Evolutionary conservation across 306 rosid genomes (phyloP).

Genomic region (Trifolium subterraneum): DNA sequence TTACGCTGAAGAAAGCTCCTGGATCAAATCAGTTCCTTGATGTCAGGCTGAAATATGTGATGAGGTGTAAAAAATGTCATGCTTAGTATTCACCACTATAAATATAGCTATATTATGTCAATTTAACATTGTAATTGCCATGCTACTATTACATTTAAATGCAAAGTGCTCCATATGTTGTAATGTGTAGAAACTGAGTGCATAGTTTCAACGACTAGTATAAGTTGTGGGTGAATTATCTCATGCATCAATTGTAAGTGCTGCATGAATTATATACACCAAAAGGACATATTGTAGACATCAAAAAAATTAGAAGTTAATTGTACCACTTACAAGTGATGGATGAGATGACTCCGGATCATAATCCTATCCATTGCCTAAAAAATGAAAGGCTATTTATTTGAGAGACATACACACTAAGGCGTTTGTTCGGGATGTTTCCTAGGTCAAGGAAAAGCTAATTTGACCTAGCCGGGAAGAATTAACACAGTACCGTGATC

Average conservation of each 20-base stretch:
- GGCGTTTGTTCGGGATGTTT: too few species aligned
- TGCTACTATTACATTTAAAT: constrained; percentile 31
- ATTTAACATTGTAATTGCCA: constrained; percentile 43
- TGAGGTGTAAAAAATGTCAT: constrained; percentile 11
- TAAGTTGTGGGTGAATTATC: not conserved
- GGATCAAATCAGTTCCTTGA: constrained; percentile 40
- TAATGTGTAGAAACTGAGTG: constrained; percentile 20
- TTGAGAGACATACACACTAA: too few species aligned
- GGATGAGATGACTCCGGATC: not conserved
- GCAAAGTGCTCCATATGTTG: constrained; percentile 40
- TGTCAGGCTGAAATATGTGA: constrained; percentile 33
- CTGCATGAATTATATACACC: not conserved
- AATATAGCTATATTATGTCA: constrained; percentile 37
- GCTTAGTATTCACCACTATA: constrained; percentile 17
- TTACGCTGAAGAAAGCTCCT: constrained; percentile 38
- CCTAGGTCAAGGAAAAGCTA: too few species aligned
- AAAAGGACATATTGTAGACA: not conserved
- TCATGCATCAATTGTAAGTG: not conserved
- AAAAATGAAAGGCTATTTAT: too few species aligned
- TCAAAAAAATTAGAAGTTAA: too few species aligned
- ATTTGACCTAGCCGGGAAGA: too few species aligned
- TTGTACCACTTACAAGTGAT: not conserved
- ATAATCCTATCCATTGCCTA: too few species aligned
- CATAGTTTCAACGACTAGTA: constrained; percentile 11
- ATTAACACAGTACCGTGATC: too few species aligned